Base-by-base conservation (phyloP, 139 green algal species). In the Ostreobium quekettii region DNA sequence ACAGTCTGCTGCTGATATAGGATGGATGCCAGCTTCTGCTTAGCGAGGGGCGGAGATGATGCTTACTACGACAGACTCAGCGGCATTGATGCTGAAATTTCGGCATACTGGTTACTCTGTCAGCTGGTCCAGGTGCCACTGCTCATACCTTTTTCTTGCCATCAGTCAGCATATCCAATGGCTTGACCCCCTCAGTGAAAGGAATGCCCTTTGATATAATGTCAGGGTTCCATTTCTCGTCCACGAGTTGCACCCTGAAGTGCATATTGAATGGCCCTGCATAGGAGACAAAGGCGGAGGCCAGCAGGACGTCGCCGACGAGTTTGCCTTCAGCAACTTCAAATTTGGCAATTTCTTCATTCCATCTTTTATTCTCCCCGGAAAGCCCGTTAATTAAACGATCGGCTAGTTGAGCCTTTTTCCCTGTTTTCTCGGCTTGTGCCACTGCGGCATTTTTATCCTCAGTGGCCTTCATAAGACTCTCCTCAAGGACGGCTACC, bases 391-490 rank as follows among this genome's bases (percentile, higher is more conserved):
- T 91, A 71, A 96, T 92, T 1, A 97, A 81, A 37, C 90, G 82
- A 64, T 95, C 86, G 2, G 90, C 90, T 30, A 97, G 76, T 69
- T 79, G 71, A 1, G 86, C 90, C 78, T 96, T 96, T 63, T 66
- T 81, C 33, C 70, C 71, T 3, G 90, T 97, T 49, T 83, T 84
- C 36, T 96, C 90, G 11, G 90, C 90, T 77, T 89, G 76, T 11
- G 86, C 82, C 30, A 91, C 76, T 24, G 89, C 87, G 1, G 67
- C 72, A 66, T 93, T 95, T 84, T 97, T 97, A 75, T 96, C 89
- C 42, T 86, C 80, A 2, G 89, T 95, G 4, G 90, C 90, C 71
- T 87, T 85, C 83, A 92, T 89, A 4, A 97, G 81, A 35, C 65
- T 76, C 36, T 82, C 82, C 76, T 97, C 88, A 57, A 96, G 80